Evolutionary conservation across 306 rosid genomes (phyloP).

Genomic region (Ziziphus jujuba): DNA sequence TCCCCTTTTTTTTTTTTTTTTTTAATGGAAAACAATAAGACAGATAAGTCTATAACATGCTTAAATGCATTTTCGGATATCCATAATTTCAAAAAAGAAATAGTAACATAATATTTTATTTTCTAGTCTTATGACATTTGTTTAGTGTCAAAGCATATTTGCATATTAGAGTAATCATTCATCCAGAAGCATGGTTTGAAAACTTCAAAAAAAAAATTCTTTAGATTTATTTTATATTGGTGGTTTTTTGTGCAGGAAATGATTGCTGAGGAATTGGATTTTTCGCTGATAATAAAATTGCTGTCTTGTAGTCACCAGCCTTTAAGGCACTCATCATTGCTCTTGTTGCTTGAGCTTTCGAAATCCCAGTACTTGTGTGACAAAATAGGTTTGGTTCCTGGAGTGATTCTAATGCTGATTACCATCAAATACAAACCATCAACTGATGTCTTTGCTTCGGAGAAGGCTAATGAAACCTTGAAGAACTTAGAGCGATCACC

Average conservation of each 20-base stretch:
- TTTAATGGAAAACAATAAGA: background rate
- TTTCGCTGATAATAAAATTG: slow-evolving; percentile 24
- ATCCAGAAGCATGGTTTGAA: background rate
- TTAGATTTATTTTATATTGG: background rate
- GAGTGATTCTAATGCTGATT: slow-evolving; percentile 41
- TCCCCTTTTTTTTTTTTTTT: background rate
- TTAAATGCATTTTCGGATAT: too few relatives aligned
- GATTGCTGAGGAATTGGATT: slow-evolving; percentile 19
- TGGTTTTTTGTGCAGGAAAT: slow-evolving; percentile 39
- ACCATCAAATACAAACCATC: slow-evolving; percentile 28
- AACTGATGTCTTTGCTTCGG: slow-evolving; percentile 37
- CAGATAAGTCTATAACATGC: background rate
- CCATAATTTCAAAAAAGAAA: too few relatives aligned
- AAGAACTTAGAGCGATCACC: slow-evolving; percentile 40
- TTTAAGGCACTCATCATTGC: slow-evolving; percentile 35
- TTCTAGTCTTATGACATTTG: too few relatives aligned
- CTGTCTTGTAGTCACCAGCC: slow-evolving; percentile 38
- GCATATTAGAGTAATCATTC: background rate
- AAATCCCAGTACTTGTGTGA: slow-evolving; percentile 31
- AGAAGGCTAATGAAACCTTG: slow-evolving; percentile 38
- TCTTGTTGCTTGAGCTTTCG: slow-evolving; percentile 44
- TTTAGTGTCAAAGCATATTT: too few relatives aligned
- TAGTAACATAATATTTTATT: too few relatives aligned
- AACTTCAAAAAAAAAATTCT: background rate
- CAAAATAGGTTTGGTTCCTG: slow-evolving; percentile 42